Evolutionary conservation across 75 land plant species (phyloP).

Genomic region (Adiantum capillusveneris): DNA sequence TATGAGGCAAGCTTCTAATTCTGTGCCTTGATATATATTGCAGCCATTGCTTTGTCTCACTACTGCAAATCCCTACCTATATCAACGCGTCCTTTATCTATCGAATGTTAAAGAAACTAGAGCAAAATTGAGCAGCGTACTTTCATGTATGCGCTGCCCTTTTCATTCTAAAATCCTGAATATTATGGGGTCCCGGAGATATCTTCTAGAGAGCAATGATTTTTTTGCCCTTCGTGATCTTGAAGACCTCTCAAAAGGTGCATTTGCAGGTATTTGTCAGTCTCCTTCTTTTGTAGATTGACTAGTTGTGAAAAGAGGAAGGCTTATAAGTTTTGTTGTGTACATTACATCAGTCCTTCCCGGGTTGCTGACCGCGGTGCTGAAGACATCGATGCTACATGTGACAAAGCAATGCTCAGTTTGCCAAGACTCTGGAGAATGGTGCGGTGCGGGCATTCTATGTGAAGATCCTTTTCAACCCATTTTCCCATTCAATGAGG

Average conservation of each 20-base stretch:
- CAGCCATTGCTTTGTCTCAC: constrained; percentile 47
- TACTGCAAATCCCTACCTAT: constrained; percentile 39
- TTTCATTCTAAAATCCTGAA: constrained; percentile 17
- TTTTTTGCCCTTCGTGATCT: constrained; percentile 42
- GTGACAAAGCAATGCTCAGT: constrained; percentile 33
- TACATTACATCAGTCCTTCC: constrained; percentile 14
- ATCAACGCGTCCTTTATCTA: constrained; percentile 34
- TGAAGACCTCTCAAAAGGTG: constrained; percentile 42
- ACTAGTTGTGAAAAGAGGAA: too few species aligned
- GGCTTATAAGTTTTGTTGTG: too few species aligned
- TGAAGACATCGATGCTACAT: constrained; percentile 19
- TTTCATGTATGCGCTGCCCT: constrained; percentile 29
- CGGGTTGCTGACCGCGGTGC: constrained; percentile 17
- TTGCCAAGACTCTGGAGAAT: constrained; percentile 34
- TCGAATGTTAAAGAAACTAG: constrained; percentile 26
- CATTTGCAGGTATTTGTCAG: constrained; percentile 25
- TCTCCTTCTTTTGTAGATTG: too few species aligned
- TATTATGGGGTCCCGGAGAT: constrained; percentile 22
- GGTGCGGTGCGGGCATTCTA: constrained; percentile 29
- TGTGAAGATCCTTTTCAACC: constrained; percentile 28
- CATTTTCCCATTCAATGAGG: constrained; percentile 30
- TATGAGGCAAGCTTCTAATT: too few species aligned
- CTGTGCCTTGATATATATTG: too few species aligned
- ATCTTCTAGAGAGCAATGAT: constrained; percentile 41
- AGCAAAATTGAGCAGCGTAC: constrained; percentile 29